Conservation (phyloP, 2,329 filamentous ascomycete species). For the Apiospora pterosperma region DNA sequence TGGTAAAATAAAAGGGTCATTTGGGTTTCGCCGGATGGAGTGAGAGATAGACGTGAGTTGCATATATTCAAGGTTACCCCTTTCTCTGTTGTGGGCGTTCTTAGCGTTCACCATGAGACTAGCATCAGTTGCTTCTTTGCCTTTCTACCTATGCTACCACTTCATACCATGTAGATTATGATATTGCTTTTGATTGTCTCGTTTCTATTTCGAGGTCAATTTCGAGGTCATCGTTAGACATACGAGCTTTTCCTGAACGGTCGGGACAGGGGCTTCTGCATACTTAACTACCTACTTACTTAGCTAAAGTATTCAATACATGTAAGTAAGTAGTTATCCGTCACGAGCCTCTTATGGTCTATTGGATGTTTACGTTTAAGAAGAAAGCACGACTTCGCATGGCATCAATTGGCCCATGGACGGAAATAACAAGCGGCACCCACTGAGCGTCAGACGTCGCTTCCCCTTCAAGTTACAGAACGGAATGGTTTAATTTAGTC, state of each 20-base stretch:
- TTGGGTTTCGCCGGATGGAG: no score
- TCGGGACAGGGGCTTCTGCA: no score
- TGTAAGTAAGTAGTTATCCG: no score
- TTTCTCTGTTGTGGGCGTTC: not conserved
- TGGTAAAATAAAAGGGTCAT: no score
- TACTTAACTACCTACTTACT: no score
- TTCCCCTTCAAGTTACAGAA: not conserved
- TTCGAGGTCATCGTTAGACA: not conserved
- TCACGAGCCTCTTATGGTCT: no score
- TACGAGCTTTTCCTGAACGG: not conserved
- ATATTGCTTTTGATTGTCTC: not conserved
- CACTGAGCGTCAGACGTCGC: not conserved
- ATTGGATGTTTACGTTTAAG: not conserved
- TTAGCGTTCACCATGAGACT: not conserved
- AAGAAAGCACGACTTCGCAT: not conserved
- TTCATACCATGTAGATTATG: not conserved
- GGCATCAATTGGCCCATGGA: not conserved
- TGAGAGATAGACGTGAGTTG: not conserved
- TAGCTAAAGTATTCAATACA: no score
- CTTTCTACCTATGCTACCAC: not conserved
- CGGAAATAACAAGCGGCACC: not conserved
- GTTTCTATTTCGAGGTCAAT: not conserved
- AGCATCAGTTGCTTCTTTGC: not conserved
- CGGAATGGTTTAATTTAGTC: not conserved
- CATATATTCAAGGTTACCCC: not conserved